Evolutionary conservation across 768 basidiomycete genomes (phyloP).

Genomic region (Suillus subaureus): DNA sequence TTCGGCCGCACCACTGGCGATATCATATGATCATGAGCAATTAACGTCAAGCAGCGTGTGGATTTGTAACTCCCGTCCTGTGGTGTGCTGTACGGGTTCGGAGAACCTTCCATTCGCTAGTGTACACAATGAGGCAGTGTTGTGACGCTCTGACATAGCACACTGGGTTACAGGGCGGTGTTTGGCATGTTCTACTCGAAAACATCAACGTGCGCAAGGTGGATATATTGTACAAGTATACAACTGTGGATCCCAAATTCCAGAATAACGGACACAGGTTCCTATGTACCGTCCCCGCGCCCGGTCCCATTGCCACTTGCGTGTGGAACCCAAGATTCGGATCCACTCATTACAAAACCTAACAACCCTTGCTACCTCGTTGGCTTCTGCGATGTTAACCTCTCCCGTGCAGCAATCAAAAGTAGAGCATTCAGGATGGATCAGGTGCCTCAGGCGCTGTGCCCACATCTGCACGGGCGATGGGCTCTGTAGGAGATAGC

Average conservation of each 20-base stretch:
- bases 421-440: not conserved
- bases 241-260: not conserved
- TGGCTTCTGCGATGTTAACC: not conserved
- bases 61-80: not conserved
- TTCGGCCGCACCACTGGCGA: not conserved
- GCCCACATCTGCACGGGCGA: not conserved
- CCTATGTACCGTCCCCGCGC: no score
- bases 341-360: conserved; percentile 3
- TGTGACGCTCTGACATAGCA: not conserved
- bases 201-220: not conserved
- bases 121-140: not conserved
- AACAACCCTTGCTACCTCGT: conserved; percentile 4
- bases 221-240: not conserved
- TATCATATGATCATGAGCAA: not conserved
- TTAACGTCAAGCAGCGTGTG: not conserved
- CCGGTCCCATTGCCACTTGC: no score
- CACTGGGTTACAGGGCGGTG: not conserved
- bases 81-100: not conserved
- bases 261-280: not conserved
- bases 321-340: not conserved
- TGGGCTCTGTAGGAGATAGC: no score
- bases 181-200: not conserved
- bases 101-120: not conserved
- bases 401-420: not conserved
- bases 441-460: not conserved